phyloP scores from a whole-genome alignment of 805 yeast species.

The Yamadazyma sp. region DNA sequence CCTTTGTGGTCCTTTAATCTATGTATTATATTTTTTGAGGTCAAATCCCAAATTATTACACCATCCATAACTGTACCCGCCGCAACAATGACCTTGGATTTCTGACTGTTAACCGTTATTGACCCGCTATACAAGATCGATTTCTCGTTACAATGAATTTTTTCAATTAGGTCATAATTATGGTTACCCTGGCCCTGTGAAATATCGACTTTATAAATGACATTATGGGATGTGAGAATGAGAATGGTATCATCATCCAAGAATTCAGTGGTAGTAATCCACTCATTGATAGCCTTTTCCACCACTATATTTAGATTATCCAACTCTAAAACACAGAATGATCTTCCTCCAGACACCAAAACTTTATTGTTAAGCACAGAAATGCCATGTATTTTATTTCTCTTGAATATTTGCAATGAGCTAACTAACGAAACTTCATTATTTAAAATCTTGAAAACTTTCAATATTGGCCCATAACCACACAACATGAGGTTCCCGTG shows the following conservation, averaged over 20 bases:
- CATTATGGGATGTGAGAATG: slow-evolving; percentile 79
- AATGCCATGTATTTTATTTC: slow-evolving; percentile 84
- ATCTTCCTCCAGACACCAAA: slow-evolving; percentile 67
- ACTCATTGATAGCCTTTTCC: slow-evolving; percentile 64
- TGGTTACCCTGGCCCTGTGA: slow-evolving; percentile 18
- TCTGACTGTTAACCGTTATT: slow-evolving; percentile 41
- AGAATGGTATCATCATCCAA: slow-evolving; percentile 32
- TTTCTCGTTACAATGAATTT: slow-evolving; percentile 57
- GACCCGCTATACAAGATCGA: slow-evolving; percentile 88
- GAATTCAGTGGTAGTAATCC: slow-evolving; percentile 70
- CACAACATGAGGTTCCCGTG: slow-evolving; percentile 42
- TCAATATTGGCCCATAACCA: slow-evolving; percentile 71
- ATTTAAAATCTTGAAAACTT: slow-evolving; percentile 45
- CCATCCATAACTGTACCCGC: slow-evolving; percentile 96
- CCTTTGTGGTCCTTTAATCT: slow-evolving; percentile 81
- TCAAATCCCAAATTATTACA: slow-evolving; percentile 71
- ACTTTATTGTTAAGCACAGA: slow-evolving; percentile 30
- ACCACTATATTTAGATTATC: slow-evolving; percentile 5
- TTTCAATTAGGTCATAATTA: slow-evolving; percentile 22
- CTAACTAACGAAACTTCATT: slow-evolving; percentile 31
- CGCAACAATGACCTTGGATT: slow-evolving; percentile 48
- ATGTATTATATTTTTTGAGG: slow-evolving; percentile 41
- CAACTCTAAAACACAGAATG: slow-evolving; percentile 46
- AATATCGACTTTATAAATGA: slow-evolving; percentile 39
- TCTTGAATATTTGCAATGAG: slow-evolving; percentile 49